Percentiles rank a stretch among this genome's conserved stretches.
phyloP scores from a whole-genome alignment of 331 rosid species.

The Acacia concinna region DNA sequence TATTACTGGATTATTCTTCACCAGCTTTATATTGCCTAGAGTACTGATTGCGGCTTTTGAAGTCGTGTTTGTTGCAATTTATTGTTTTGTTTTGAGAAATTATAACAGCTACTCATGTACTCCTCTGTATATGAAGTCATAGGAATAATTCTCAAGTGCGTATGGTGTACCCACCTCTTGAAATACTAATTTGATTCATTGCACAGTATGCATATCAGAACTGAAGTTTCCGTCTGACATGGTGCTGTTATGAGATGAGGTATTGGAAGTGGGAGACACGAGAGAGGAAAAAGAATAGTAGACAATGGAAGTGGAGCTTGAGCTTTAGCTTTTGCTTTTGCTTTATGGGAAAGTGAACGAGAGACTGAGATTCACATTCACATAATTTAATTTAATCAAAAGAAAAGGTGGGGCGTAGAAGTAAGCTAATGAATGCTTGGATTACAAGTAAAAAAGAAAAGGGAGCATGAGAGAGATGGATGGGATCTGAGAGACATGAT shows the following conservation, averaged over 20 bases:
- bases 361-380: neutral
- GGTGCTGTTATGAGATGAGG: neutral
- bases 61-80: conserved; percentile 5
- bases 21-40: conserved; percentile 32
- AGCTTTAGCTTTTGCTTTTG: conserved; percentile 18
- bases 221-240: neutral
- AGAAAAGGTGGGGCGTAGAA: conserved; percentile 20
- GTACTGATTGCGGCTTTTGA: neutral
- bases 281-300: neutral
- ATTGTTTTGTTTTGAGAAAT: neutral
- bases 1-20: conserved; percentile 58
- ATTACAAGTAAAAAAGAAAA: conserved; percentile 18
- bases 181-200: neutral
- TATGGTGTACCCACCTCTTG: neutral
- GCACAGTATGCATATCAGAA: neutral
- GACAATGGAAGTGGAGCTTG: conserved; percentile 8
- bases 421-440: conserved; percentile 32
- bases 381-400: conserved; percentile 14
- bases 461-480: neutral
- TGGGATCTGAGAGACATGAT: conserved; percentile 30
- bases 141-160: neutral
- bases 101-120: neutral
- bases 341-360: conserved; percentile 3
- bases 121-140: neutral
- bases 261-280: neutral